Percentiles rank a stretch among this genome's conserved stretches.
phyloP scores from a whole-genome alignment of 2,329 filamentous ascomycete species.

The Trichophaea hybrida region DNA sequence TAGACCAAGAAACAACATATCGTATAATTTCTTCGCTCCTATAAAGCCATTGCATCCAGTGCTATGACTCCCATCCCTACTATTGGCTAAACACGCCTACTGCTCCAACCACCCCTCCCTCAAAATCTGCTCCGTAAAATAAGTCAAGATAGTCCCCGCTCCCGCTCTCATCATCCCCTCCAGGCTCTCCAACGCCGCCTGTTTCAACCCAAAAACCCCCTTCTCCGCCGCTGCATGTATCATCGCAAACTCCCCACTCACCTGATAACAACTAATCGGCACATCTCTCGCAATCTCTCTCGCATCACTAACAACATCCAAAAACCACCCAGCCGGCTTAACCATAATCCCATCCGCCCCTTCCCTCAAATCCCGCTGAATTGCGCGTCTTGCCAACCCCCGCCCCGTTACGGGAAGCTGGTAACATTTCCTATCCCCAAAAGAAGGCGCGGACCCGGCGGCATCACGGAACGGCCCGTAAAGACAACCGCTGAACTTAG shows the following conservation, averaged over 20 bases:
- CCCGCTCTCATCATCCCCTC: constrained; percentile 87
- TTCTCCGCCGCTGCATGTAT: constrained; percentile 91
- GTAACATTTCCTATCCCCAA: constrained; percentile 92
- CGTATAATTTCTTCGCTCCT: too few relatives aligned
- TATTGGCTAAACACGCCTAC: background rate
- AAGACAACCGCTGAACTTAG: constrained; percentile 91
- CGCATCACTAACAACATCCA: constrained; percentile 95
- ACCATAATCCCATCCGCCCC: constrained; percentile 99
- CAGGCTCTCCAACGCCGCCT: constrained; percentile 88
- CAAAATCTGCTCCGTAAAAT: constrained; percentile 74
- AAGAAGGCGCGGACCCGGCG: constrained; percentile 76
- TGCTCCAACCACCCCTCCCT: constrained; percentile 23
- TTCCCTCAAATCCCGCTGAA: constrained; percentile 76
- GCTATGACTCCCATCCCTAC: too few relatives aligned
- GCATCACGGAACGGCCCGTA: constrained; percentile 94
- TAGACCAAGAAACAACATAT: too few relatives aligned
- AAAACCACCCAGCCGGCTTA: constrained; percentile 87
- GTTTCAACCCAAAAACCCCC: constrained; percentile 86
- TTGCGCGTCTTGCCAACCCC: constrained; percentile 79
- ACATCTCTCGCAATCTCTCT: constrained; percentile 87
- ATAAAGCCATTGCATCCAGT: too few relatives aligned
- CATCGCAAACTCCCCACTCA: constrained; percentile 95
- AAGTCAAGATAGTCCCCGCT: constrained; percentile 82
- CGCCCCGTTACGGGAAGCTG: constrained; percentile 87
- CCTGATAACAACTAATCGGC: constrained; percentile 90